Percentiles rank a stretch among this genome's conserved stretches.
Evolutionary conservation across 2,329 filamentous ascomycete species (phyloP).

Genomic region (Epichloe coenophiala): DNA sequence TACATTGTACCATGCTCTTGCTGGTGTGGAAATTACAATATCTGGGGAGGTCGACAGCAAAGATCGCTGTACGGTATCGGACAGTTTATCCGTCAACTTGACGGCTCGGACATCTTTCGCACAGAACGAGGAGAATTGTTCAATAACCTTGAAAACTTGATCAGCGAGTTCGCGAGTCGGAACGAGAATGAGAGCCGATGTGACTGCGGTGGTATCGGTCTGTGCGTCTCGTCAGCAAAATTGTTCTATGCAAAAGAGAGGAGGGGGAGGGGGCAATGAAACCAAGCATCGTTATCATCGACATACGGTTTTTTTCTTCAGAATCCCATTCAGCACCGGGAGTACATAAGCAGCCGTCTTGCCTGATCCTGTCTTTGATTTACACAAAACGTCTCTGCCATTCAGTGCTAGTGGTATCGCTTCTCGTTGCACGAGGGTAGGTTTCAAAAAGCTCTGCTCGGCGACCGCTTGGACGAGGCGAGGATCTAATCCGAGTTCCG

Average conservation of each 20-base stretch:
- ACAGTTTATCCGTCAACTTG: constrained; percentile 83
- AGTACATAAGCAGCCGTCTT: constrained; percentile 96
- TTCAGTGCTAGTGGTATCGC: constrained; percentile 80
- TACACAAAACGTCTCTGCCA: constrained; percentile 80
- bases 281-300: not conserved
- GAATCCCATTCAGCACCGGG: constrained; percentile 71
- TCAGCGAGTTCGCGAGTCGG: constrained; percentile 90
- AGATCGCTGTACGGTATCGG: constrained; percentile 75
- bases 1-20: constrained; percentile 67
- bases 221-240: constrained; percentile 14
- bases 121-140: constrained; percentile 68
- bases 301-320: constrained; percentile 60
- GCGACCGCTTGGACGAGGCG: constrained; percentile 77
- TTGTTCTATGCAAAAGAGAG: not conserved
- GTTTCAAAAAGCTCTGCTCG: constrained; percentile 69
- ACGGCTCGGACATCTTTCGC: constrained; percentile 69
- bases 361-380: constrained; percentile 88
- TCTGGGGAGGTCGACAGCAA: constrained; percentile 78
- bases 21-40: constrained; percentile 80
- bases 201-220: constrained; percentile 38
- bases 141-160: constrained; percentile 71
- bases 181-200: constrained; percentile 75
- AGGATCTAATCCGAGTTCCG: constrained; percentile 66
- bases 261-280: not conserved
- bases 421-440: constrained; percentile 78